These are phyloP conservation scores for Sicyos edulis DNA, from an alignment of 306 rosid species.

Conservation along the genomic window DNA sequence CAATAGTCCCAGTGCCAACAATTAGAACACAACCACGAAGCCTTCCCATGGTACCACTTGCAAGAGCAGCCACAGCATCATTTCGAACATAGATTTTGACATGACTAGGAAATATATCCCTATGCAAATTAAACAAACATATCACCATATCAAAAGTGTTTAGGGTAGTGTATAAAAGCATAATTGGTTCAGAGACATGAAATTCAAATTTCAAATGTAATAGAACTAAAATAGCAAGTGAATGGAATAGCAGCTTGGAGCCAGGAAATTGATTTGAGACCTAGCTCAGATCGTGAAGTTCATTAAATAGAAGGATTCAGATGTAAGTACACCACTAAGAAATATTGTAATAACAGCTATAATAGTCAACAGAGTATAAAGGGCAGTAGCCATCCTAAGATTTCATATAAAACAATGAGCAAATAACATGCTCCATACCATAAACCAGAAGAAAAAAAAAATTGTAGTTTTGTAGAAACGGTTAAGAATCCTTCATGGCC, in stretches of 20 bases:
- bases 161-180: neutral
- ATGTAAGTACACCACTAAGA: neutral
- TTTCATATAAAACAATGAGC: neutral
- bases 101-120: conserved; percentile 70
- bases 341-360: neutral
- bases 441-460: neutral
- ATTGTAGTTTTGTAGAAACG: neutral
- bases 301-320: conserved; percentile 4
- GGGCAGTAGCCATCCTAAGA: neutral
- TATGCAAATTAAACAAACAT: conserved; percentile 20
- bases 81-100: conserved; percentile 77
- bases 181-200: neutral
- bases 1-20: conserved; percentile 89
- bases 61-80: conserved; percentile 92
- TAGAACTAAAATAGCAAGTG: neutral
- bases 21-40: conserved; percentile 90
- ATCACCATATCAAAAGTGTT: neutral
- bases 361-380: neutral
- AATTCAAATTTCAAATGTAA: neutral
- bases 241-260: conserved; percentile 1
- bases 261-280: neutral
- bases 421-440: conserved; percentile 3
- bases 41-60: conserved; percentile 88
- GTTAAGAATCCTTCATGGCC: conserved; percentile 18
- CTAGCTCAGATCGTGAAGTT: neutral